phyloP scores from a whole-genome alignment of 2,329 filamentous ascomycete species.

The Cyclaneusma minus region DNA sequence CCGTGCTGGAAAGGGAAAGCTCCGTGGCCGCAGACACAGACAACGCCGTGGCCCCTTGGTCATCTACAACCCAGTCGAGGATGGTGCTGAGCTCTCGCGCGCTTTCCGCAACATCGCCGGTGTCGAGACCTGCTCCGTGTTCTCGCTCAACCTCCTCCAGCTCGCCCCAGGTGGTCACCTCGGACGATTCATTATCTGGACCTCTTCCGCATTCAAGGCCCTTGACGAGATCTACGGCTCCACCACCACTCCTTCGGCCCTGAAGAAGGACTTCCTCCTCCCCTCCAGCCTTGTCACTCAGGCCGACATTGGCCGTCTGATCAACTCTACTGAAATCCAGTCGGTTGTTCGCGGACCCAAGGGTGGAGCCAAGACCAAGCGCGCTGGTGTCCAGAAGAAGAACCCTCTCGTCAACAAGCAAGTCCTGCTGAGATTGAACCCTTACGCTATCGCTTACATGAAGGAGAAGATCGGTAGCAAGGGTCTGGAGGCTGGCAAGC shows the following conservation, averaged over 20 bases:
- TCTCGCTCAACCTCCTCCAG: constrained; percentile 94
- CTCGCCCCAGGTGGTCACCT: constrained; percentile 97
- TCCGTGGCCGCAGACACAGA: constrained; percentile 88
- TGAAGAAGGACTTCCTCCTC: constrained; percentile 99
- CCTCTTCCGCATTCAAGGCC: constrained; percentile 88
- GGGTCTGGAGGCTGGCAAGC: constrained; percentile 48
- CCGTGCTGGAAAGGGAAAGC: constrained; percentile 97
- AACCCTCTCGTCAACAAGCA: constrained; percentile 99
- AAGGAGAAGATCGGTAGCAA: constrained; percentile 71
- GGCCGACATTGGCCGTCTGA: constrained; percentile 90
- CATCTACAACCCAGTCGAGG: constrained; percentile 90
- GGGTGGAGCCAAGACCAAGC: constrained; percentile 82
- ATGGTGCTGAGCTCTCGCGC: constrained; percentile 84
- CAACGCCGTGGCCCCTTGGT: constrained; percentile 96
- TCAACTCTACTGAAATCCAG: constrained; percentile 99
- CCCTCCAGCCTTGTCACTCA: constrained; percentile 85
- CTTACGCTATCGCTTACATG: constrained; percentile 81
- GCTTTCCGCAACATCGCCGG: constrained; percentile 99
- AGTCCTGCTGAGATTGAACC: constrained; percentile 96
- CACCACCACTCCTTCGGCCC: constrained; percentile 72
- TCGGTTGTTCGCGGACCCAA: constrained; percentile 84
- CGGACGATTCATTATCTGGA: constrained; percentile 98
- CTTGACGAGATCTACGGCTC: constrained; percentile 95
- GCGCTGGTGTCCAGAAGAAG: constrained; percentile 93
- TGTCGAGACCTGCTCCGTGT: constrained; percentile 92